phyloP scores from a whole-genome alignment of 139 green algal genomes.

The Choricystis sp. region DNA sequence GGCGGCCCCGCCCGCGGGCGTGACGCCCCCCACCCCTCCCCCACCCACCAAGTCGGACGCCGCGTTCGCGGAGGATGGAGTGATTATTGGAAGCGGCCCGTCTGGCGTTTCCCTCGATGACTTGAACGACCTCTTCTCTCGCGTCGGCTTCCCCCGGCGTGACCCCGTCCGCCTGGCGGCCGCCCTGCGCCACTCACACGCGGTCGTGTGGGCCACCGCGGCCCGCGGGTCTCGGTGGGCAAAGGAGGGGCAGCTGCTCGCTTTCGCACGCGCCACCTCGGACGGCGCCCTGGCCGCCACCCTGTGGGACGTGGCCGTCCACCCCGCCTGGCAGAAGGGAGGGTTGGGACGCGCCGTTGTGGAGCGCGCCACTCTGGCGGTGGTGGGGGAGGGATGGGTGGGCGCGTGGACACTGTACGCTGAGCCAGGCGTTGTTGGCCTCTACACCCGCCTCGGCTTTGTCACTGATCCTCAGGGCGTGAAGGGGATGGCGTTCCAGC shows the following conservation, averaged over 20 bases:
- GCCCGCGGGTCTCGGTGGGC: conserved; percentile 28
- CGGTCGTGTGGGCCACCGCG: conserved; percentile 40
- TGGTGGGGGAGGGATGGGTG: conserved; percentile 52
- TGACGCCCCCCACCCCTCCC: not conserved
- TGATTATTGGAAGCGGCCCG: conserved; percentile 53
- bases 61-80: conserved; percentile 31
- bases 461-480: conserved; percentile 47
- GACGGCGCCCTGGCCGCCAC: conserved; percentile 59
- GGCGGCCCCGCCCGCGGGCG: no score
- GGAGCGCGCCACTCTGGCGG: conserved; percentile 48
- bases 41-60: conserved; percentile 43
- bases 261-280: conserved; percentile 65
- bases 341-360: conserved; percentile 61
- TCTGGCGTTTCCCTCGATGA: conserved; percentile 47
- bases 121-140: conserved; percentile 73
- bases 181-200: conserved; percentile 55
- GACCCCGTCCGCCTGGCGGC: conserved; percentile 43
- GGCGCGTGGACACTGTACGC: conserved; percentile 63
- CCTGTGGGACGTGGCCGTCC: conserved; percentile 75
- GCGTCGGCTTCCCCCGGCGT: conserved; percentile 66
- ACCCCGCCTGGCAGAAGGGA: conserved; percentile 58
- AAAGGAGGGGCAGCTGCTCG: conserved; percentile 46
- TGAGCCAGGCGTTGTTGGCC: conserved; percentile 45
- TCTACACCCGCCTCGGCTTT: conserved; percentile 78
- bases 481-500: conserved; percentile 60